Evolutionary conservation across 2,329 filamentous ascomycete species (phyloP).

Genomic region (Cercospora sesami): DNA sequence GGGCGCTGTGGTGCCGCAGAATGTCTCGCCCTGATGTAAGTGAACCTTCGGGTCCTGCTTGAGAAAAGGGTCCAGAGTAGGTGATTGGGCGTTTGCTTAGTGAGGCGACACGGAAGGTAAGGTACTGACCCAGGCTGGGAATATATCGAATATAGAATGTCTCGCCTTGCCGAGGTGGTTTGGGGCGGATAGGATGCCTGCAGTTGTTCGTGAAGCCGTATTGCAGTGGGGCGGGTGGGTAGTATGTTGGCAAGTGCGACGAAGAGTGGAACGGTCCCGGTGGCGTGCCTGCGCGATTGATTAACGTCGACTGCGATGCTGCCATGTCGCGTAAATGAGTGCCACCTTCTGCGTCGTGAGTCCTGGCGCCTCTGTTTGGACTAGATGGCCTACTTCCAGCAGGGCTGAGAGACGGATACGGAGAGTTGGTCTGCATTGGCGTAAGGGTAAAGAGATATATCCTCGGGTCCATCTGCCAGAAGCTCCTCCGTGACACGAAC

Average conservation of each 20-base stretch:
- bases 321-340: slow-evolving; percentile 19
- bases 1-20: slow-evolving; percentile 18
- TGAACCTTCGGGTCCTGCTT: slow-evolving; percentile 30
- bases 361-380: slow-evolving; percentile 40
- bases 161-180: slow-evolving; percentile 86
- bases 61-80: slow-evolving; percentile 58
- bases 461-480: slow-evolving; percentile 88
- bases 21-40: slow-evolving; percentile 37
- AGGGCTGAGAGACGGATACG: slow-evolving; percentile 53
- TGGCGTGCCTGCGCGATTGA: slow-evolving; percentile 25
- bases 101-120: slow-evolving; percentile 84
- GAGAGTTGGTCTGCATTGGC: slow-evolving; percentile 52
- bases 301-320: slow-evolving; percentile 14
- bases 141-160: slow-evolving; percentile 88
- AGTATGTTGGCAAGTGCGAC: slow-evolving; percentile 87
- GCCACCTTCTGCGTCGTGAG: slow-evolving; percentile 15
- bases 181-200: slow-evolving; percentile 82
- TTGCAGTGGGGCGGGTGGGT: slow-evolving; percentile 77
- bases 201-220: slow-evolving; percentile 76
- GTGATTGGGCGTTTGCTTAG: slow-evolving; percentile 63
- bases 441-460: slow-evolving; percentile 85
- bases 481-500: slow-evolving; percentile 77
- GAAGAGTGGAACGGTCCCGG: slow-evolving; percentile 73
- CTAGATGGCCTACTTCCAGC: slow-evolving; percentile 54
- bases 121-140: slow-evolving; percentile 76